phyloP scores from a whole-genome alignment of 371 early-diverging fungal genomes.

The Saksenaea vasiformis region DNA sequence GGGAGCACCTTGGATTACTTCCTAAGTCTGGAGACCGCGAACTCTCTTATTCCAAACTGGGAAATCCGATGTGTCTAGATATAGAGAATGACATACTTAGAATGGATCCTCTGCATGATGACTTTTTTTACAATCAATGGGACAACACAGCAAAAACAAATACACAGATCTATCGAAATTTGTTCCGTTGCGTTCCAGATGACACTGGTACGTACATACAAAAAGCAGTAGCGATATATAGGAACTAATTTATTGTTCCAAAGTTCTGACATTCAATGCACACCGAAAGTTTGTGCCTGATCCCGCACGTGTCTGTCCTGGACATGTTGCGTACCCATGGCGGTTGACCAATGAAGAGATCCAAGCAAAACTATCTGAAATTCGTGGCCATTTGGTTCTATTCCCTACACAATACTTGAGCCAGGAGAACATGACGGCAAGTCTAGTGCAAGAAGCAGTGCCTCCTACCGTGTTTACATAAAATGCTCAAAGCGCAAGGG shows the following conservation, averaged over 20 bases:
- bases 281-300: constrained; percentile 63
- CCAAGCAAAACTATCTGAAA: constrained; percentile 33
- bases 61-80: background rate
- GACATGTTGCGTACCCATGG: constrained; percentile 59
- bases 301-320: constrained; percentile 42
- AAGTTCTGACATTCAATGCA: constrained; percentile 51
- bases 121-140: constrained; percentile 68
- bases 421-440: constrained; percentile 66
- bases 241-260: constrained; percentile 1
- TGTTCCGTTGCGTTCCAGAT: constrained; percentile 88
- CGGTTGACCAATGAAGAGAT: constrained; percentile 33
- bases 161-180: constrained; percentile 67
- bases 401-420: constrained; percentile 76
- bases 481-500: background rate
- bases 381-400: constrained; percentile 60
- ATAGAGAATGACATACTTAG: constrained; percentile 38
- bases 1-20: constrained; percentile 82
- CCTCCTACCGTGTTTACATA: constrained; percentile 53
- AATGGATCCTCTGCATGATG: constrained; percentile 74
- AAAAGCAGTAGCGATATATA: background rate
- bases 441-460: constrained; percentile 55
- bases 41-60: background rate
- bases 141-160: constrained; percentile 64
- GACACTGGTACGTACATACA: constrained; percentile 53
- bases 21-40: constrained; percentile 1